Evolutionary conservation across 176 grass and related monocot genomes (phyloP).

Genomic region (Triticum timopheevii): DNA sequence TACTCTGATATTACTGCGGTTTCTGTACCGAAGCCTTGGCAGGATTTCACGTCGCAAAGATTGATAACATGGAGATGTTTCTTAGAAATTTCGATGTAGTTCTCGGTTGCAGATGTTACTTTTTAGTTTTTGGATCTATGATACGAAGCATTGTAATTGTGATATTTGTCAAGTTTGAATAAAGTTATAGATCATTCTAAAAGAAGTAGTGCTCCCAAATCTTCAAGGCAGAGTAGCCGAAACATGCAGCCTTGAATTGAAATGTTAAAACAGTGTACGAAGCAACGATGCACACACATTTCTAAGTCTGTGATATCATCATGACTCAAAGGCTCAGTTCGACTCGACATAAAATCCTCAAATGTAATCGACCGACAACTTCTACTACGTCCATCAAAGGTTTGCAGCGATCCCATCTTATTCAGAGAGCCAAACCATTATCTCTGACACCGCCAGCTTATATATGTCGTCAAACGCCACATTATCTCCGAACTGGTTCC

Average conservation of each 20-base stretch:
- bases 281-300: background rate
- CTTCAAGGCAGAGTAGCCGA: background rate
- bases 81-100: background rate
- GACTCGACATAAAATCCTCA: background rate
- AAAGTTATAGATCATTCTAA: background rate
- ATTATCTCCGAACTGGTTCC: conserved; percentile 1
- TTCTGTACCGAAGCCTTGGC: background rate
- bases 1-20: no score
- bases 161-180: background rate
- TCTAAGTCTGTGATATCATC: background rate
- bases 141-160: background rate
- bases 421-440: conserved; percentile 57
- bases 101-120: background rate
- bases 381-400: background rate
- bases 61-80: background rate
- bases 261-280: background rate
- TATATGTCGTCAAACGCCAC: conserved; percentile 41
- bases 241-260: background rate
- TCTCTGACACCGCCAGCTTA: conserved; percentile 56
- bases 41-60: background rate
- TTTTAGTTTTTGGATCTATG: background rate
- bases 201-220: background rate
- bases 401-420: background rate
- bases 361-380: background rate
- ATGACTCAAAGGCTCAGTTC: background rate